These are phyloP conservation scores for Arthromyces matolae DNA, from an alignment of 768 basidiomycete genomes.

Conservation along the genomic window DNA sequence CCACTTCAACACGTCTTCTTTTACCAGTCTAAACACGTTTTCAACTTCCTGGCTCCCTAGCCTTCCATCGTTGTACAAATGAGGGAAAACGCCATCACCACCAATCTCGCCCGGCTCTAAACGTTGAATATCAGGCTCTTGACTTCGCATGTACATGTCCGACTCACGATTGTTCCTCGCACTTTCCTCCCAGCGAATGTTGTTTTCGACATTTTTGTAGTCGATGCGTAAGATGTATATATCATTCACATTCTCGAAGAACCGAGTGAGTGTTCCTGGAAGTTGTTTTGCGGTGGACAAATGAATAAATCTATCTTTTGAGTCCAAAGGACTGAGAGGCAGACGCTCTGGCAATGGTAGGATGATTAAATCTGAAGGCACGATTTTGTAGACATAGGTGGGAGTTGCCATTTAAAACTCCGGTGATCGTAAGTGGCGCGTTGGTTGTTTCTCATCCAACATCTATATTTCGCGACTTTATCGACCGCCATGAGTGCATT, in stretches of 20 bases:
- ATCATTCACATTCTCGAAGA: slow-evolving; percentile 37
- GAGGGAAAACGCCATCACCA: slow-evolving; percentile 48
- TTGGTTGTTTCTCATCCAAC: neutral
- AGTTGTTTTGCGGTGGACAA: slow-evolving; percentile 52
- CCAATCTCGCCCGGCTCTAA: slow-evolving; percentile 40
- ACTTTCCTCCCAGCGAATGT: slow-evolving; percentile 48
- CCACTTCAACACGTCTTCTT: slow-evolving; percentile 29
- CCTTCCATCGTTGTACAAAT: slow-evolving; percentile 45
- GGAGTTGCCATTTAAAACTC: slow-evolving; percentile 27
- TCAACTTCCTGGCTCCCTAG: slow-evolving; percentile 46
- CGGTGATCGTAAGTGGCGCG: too few species aligned
- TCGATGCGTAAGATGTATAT: slow-evolving; percentile 43
- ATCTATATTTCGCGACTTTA: neutral
- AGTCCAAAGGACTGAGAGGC: slow-evolving; percentile 49
- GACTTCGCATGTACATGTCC: neutral
- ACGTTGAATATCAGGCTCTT: too few species aligned
- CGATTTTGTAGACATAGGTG: slow-evolving; percentile 60
- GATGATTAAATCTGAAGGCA: slow-evolving; percentile 34
- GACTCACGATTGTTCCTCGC: slow-evolving; percentile 28
- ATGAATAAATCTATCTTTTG: slow-evolving; percentile 47
- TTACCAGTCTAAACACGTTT: slow-evolving; percentile 29
- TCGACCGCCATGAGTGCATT: slow-evolving; percentile 11
- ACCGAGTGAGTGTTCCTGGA: slow-evolving; percentile 40
- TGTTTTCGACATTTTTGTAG: slow-evolving; percentile 35
- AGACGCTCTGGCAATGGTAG: slow-evolving; percentile 40